These are phyloP conservation scores for Camellia granthamiana DNA, from an alignment of 148 eudicot genomes.

Conservation along the genomic window DNA sequence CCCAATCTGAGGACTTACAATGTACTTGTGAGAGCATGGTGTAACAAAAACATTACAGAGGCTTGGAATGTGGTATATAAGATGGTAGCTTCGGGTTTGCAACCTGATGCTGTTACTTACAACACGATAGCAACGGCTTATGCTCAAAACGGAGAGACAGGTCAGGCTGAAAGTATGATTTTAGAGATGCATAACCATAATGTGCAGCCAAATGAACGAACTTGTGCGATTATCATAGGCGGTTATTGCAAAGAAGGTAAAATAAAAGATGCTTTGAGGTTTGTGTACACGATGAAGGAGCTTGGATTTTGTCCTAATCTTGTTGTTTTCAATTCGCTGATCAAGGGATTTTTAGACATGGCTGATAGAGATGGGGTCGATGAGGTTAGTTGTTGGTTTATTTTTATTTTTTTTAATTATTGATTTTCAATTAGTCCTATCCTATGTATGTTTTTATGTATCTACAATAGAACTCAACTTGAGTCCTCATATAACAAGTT, in stretches of 20 bases:
- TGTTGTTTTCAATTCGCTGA: slow-evolving; percentile 56
- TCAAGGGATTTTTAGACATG: slow-evolving; percentile 59
- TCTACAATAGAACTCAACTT: neutral
- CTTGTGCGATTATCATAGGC: slow-evolving; percentile 52
- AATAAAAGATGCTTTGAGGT: slow-evolving; percentile 56
- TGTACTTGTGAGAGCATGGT: slow-evolving; percentile 64
- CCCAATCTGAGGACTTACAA: slow-evolving; percentile 60
- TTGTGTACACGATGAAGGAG: slow-evolving; percentile 67
- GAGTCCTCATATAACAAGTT: neutral
- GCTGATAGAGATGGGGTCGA: slow-evolving; percentile 54
- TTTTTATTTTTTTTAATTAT: neutral
- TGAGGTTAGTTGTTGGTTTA: slow-evolving; percentile 40
- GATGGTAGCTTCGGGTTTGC: slow-evolving; percentile 48
- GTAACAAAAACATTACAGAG: slow-evolving; percentile 43
- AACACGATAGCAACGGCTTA: slow-evolving; percentile 63
- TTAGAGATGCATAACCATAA: slow-evolving; percentile 54
- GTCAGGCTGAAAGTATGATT: slow-evolving; percentile 51
- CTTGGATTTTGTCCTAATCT: slow-evolving; percentile 51
- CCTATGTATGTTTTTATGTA: neutral
- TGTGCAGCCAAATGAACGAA: slow-evolving; percentile 61
- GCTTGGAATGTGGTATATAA: slow-evolving; percentile 54
- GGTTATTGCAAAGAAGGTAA: slow-evolving; percentile 74
- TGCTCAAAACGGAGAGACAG: slow-evolving; percentile 49
- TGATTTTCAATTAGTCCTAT: no score
- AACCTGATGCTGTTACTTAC: slow-evolving; percentile 58